Base-by-base conservation (phyloP, 352 stramenopile species). In the Salisapilia sapeloensis region DNA sequence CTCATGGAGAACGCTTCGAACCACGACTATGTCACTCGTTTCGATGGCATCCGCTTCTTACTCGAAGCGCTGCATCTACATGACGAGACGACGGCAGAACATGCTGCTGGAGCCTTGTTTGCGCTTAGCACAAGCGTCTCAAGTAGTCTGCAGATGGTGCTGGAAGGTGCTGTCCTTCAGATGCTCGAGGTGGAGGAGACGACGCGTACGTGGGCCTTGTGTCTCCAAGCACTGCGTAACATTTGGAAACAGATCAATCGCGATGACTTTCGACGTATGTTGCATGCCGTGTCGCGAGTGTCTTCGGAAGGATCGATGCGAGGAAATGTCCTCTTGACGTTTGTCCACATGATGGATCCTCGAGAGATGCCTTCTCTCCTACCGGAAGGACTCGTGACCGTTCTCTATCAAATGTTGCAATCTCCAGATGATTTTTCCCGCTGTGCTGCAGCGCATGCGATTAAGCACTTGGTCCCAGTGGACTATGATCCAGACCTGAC, bases 181-280 rank as follows among this genome's bases (percentile, higher is more conserved):
- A 87, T 92, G 70, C 51, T 92, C 12, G 72, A 92, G 34, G 71
- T 89, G 1, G 70, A 86, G 28, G 76, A 89, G 42, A 64, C 50
- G 6, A 53, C 74, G 1, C 60, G 52, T 23, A 80, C 76, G 3
- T 89, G 74, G 76, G 65, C 54, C 0, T 77, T 84, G 43, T 89
- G 72, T 28, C 47, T 89, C 13, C 64, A 81, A 28, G 67, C 72
- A 11, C 54, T 92, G 17, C 66, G 74, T 3, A 89, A 92, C 35
- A 78, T 92, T 48, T 92, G 76, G 76, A 83, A 86, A 39, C 75
- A 92, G 38, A 84, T 92, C 33, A 84, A 80, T 32, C 61, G 59
- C 24, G 59, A 76, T 12, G 74, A 89, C 34, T 92, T 92, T 36
- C 59, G 74, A 5, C 63, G 67, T 13, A 92, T 92, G 76, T 56